Percentiles rank a stretch among this genome's conserved stretches.
Evolutionary conservation across 2,329 filamentous ascomycete species (phyloP).

Genomic region (Colletotrichum echinochloae): DNA sequence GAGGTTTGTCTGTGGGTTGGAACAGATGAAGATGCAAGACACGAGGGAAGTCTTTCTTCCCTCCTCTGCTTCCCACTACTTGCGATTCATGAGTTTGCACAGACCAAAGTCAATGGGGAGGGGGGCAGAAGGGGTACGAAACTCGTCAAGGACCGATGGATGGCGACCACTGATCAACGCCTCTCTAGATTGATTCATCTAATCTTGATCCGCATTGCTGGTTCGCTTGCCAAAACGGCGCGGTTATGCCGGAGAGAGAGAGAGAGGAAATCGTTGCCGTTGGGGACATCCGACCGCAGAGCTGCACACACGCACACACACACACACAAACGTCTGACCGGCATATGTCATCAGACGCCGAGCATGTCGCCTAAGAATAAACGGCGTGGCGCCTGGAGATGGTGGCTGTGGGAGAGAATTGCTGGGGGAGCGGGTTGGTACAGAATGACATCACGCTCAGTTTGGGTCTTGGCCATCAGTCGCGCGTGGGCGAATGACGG

Average conservation of each 20-base stretch:
- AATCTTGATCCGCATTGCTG: background rate
- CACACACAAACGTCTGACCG: background rate
- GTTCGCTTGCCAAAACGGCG: background rate
- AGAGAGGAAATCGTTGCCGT: background rate
- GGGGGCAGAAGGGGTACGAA: background rate
- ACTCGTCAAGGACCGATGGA: background rate
- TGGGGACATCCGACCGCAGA: background rate
- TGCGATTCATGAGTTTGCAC: too few species aligned
- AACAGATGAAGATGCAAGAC: background rate
- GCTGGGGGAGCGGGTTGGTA: too few species aligned
- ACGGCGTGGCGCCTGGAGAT: background rate
- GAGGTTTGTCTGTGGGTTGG: slow-evolving; percentile 28
- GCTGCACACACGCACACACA: background rate
- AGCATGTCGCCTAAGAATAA: slow-evolving; percentile 9
- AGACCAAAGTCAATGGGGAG: too few species aligned
- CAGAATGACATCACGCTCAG: slow-evolving; percentile 10
- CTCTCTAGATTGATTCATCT: too few species aligned
- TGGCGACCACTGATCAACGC: too few species aligned
- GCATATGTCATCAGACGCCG: slow-evolving; percentile 20
- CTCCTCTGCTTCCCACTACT: too few species aligned
- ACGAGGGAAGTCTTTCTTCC: too few species aligned
- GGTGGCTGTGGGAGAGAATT: background rate
- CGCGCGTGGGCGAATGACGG: slow-evolving; percentile 8
- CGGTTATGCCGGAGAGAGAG: slow-evolving; percentile 33
- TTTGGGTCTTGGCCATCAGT: background rate